Evolutionary conservation across 371 early-diverging fungal genomes (phyloP), one percentile per base, ranked within the genome.

Genomic region (Mortierella sp.): DNA sequence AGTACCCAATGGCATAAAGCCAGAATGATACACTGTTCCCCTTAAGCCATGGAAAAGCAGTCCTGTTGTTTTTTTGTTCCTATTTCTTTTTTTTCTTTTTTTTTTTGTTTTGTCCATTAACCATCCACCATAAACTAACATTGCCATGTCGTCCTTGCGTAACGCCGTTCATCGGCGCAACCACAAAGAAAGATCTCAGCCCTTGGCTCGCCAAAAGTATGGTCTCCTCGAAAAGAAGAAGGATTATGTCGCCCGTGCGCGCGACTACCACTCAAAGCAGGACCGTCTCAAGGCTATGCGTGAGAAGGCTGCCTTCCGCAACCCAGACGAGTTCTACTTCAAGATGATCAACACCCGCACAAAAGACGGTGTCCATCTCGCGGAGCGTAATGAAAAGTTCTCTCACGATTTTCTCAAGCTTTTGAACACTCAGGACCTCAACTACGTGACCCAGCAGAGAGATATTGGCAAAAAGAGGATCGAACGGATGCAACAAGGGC

Each of bases 281-380:
- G 85, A 90, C 41, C 84, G 89, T 43, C 83, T 98, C 56, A 92
- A 91, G 81, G 87, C 89, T 21, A 84, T 98, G 80, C 83, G 89
- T 46, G 90, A 93, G 68, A 95, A 94, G 79, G 99, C 99, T 4
- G 79, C 88, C 31, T 84, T 88, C 60, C 83, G 92, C 62, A 98
- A 98, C 86, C 95, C 94, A 7, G 99, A 98, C 82, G 99, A 98
- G 84, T 98, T 98, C 80, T 97, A 98, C 85, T 95, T 93, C 79
- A 94, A 91, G 79, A 98, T 98, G 99, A 87, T 96, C 81, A 92
- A 90, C 59, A 67, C 89, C 24, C 86, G 89, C 61, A 93, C 94
- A 39, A 91, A 90, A 79, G 84, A 86, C 32, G 97, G 97, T 30
- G 93, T 92, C 0, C 96, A 96, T 63, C 78, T 92, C 27, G 81